Evolutionary conservation across 192 early-diverging fungal genomes (phyloP).

Genomic region (Coemansia sp.): DNA sequence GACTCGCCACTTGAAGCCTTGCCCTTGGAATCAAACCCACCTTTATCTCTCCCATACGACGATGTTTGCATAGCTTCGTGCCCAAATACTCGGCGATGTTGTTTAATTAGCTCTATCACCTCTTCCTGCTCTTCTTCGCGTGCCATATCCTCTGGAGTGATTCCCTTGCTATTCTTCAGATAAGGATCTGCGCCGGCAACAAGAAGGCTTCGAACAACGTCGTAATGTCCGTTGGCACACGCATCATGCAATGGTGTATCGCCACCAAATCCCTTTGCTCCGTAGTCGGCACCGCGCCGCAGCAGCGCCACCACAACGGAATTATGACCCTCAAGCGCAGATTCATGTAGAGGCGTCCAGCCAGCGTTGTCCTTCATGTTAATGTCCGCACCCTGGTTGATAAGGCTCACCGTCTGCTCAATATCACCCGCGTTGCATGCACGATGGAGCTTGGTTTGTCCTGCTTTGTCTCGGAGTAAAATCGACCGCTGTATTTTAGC

Average conservation of each 20-base stretch:
- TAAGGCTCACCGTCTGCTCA: slow-evolving; percentile 45
- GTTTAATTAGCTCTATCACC: slow-evolving; percentile 25
- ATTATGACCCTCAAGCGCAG: slow-evolving; percentile 57
- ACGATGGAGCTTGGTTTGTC: slow-evolving; percentile 65
- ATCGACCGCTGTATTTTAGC: slow-evolving; percentile 34
- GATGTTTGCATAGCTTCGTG: neutral
- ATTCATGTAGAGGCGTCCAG: slow-evolving; percentile 69
- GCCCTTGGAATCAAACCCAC: no score
- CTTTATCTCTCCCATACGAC: no score
- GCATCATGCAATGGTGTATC: slow-evolving; percentile 69
- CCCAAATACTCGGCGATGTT: slow-evolving; percentile 2
- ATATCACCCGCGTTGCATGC: slow-evolving; percentile 58
- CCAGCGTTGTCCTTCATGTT: slow-evolving; percentile 64
- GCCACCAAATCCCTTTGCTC: slow-evolving; percentile 57
- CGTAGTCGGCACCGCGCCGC: slow-evolving; percentile 60
- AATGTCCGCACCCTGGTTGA: slow-evolving; percentile 64
- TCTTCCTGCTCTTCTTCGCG: slow-evolving; percentile 50
- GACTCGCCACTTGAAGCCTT: no score
- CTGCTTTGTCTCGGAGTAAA: slow-evolving; percentile 54
- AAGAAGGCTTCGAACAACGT: slow-evolving; percentile 34
- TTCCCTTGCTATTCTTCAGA: slow-evolving; percentile 41
- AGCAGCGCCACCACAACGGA: slow-evolving; percentile 33
- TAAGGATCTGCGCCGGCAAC: slow-evolving; percentile 35
- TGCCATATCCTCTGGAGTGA: slow-evolving; percentile 56
- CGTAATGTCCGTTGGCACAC: slow-evolving; percentile 54